Evolutionary conservation across 257 asterid genomes (phyloP).

Genomic region (Penstemon eatonii): DNA sequence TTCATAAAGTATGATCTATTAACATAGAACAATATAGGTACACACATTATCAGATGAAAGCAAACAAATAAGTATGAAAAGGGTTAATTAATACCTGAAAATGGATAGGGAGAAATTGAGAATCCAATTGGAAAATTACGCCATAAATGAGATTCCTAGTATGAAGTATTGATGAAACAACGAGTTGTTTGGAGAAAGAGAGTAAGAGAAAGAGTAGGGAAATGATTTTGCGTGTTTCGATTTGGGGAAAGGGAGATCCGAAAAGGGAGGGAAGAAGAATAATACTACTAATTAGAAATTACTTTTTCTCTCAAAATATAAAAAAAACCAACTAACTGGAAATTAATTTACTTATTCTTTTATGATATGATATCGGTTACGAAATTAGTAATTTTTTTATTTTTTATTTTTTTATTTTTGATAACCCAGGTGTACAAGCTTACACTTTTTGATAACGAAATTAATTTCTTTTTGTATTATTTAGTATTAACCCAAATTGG

Average conservation of each 20-base stretch:
- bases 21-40: neutral
- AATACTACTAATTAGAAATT: neutral
- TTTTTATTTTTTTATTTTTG: no score
- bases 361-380: no score
- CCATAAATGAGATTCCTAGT: conserved; percentile 22
- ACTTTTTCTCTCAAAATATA: no score
- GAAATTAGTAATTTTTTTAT: no score
- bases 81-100: conserved; percentile 29
- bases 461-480: no score
- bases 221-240: conserved; percentile 40
- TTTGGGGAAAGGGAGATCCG: conserved; percentile 54
- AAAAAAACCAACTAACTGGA: no score
- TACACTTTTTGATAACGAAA: no score
- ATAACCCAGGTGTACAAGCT: no score
- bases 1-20: conserved; percentile 12
- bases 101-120: conserved; percentile 14
- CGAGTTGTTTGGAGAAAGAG: conserved; percentile 8
- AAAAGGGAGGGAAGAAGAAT: conserved; percentile 38
- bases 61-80: neutral
- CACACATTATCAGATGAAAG: conserved; percentile 11
- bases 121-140: conserved; percentile 10
- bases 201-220: conserved; percentile 25
- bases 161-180: conserved; percentile 14
- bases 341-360: no score
- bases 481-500: no score